These are phyloP conservation scores for Evansstolkia leycettana DNA, from an alignment of 495 filamentous ascomycete genomes.

Conservation along the genomic window DNA sequence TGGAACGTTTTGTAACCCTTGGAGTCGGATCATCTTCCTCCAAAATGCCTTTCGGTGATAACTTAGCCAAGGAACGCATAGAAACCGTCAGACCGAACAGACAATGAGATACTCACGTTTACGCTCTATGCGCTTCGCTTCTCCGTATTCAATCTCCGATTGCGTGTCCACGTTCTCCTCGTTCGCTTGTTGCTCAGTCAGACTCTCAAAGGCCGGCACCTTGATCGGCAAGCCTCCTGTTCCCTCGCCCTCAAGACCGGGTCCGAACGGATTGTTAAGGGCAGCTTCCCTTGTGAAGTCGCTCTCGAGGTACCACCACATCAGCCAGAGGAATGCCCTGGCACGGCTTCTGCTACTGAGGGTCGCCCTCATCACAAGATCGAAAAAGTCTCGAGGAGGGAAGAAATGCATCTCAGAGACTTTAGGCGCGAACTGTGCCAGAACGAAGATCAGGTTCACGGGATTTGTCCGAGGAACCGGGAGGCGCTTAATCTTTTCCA, in stretches of 20 bases:
- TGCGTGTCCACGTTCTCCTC: conserved; percentile 83
- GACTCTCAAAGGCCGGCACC: conserved; percentile 64
- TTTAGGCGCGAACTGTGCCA: conserved; percentile 81
- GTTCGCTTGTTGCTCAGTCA: conserved; percentile 65
- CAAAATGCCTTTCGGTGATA: conserved; percentile 32
- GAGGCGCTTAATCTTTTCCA: conserved; percentile 64
- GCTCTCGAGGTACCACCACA: conserved; percentile 99
- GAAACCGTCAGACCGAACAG: no score
- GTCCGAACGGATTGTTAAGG: conserved; percentile 78
- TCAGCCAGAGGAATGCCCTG: conserved; percentile 87
- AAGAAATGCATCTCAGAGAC: conserved; percentile 90
- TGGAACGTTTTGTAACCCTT: conserved; percentile 42
- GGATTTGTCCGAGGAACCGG: conserved; percentile 80
- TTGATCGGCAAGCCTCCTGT: conserved; percentile 60
- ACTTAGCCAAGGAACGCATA: conserved; percentile 2
- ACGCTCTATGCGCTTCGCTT: conserved; percentile 69
- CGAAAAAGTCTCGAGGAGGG: conserved; percentile 79
- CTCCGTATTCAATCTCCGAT: conserved; percentile 78
- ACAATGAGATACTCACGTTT: conserved; percentile 42
- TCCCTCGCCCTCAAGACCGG: conserved; percentile 49
- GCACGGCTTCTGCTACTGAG: conserved; percentile 76
- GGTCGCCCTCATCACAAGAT: conserved; percentile 82
- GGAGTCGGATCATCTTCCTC: conserved; percentile 50
- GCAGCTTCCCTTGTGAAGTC: conserved; percentile 79
- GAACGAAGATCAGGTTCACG: conserved; percentile 91